Evolutionary conservation across 176 grass and related monocot species (phyloP), one percentile per base, ranked within the genome.

Genomic region (Pontederia paniculata): DNA sequence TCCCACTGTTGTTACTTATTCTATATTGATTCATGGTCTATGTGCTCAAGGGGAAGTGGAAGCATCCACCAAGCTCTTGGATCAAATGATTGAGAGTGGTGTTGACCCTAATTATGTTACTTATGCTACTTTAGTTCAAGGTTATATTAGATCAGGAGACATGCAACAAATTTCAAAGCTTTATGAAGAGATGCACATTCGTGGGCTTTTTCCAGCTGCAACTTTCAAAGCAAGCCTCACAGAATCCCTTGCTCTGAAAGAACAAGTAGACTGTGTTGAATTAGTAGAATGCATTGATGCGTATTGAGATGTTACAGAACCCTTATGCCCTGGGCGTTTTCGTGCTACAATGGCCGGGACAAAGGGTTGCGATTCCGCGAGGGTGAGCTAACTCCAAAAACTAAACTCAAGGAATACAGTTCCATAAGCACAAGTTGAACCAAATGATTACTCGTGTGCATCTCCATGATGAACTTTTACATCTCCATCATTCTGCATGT

Each of bases 21-120:
- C 86, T 70, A 90, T 76, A 72, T 74, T 97, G 69, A 90, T 97
- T 44, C 72, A 86, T 79, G 91, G 91, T 72, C 72, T 97, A 18
- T 97, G 91, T 65, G 71, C 45, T 66, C 65, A 81, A 68, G 91
- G 91, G 50, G 81, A 97, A 65, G 90, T 86, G 82, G 77, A 97
- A 72, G 86, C 89, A 78, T 79, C 91, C 74, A 81, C 87, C 67
- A 89, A 85, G 21, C 69, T 97, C 66, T 65, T 97, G 67, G 82
- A 87, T 62, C 86, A 97, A 87, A 90, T 97, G 91, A 84, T 97
- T 66, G 79, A 87, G 68, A 81, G 82, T 65, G 78, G 76, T 60
- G 71, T 97, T 2, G 74, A 90, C 73, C 91, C 91, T 41, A 84
- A 89, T 81, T 90, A 87, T 79, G 57, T 90, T 55, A 97, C 86